phyloP scores from a whole-genome alignment of 225 moss, liverwort and hornwort genomes.

The Marchantia paleacea region DNA sequence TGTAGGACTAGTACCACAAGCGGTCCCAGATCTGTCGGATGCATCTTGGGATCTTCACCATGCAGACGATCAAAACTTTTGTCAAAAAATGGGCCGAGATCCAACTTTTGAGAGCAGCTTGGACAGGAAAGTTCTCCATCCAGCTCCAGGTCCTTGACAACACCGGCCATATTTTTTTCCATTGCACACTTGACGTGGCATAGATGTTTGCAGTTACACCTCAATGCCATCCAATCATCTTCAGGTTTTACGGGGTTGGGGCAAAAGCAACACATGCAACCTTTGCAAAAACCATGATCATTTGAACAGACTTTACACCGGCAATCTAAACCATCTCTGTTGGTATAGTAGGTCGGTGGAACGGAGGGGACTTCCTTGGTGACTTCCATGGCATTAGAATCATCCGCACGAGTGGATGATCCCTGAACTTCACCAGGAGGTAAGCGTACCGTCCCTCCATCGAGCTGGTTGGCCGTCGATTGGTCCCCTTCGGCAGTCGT shows the following conservation, averaged over 20 bases:
- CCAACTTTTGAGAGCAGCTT: constrained; percentile 34
- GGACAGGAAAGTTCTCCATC: constrained; percentile 43
- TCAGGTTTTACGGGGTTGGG: constrained; percentile 15
- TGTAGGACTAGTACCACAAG: constrained; percentile 16
- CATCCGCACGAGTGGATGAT: background rate
- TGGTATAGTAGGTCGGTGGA: background rate
- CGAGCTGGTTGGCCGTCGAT: background rate
- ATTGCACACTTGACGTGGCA: constrained; percentile 43
- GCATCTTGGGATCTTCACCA: constrained; percentile 10
- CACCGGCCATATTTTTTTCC: constrained; percentile 34
- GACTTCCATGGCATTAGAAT: no score
- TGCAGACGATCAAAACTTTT: constrained; percentile 23
- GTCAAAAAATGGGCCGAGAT: constrained; percentile 36
- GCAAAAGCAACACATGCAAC: constrained; percentile 51
- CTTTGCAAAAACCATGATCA: constrained; percentile 42
- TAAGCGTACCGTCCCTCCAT: background rate
- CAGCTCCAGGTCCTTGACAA: constrained; percentile 31
- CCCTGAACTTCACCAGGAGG: background rate
- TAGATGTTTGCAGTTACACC: constrained; percentile 42
- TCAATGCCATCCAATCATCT: constrained; percentile 34
- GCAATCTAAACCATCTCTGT: constrained; percentile 30
- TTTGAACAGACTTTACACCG: constrained; percentile 41
- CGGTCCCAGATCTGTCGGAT: constrained; percentile 13
- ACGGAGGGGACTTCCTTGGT: background rate
- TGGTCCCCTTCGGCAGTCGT: background rate